Evolutionary conservation across 2,329 filamentous ascomycete genomes (phyloP), one percentile per base, ranked within the genome.

Genomic region (Daldinia eschscholtzii): DNA sequence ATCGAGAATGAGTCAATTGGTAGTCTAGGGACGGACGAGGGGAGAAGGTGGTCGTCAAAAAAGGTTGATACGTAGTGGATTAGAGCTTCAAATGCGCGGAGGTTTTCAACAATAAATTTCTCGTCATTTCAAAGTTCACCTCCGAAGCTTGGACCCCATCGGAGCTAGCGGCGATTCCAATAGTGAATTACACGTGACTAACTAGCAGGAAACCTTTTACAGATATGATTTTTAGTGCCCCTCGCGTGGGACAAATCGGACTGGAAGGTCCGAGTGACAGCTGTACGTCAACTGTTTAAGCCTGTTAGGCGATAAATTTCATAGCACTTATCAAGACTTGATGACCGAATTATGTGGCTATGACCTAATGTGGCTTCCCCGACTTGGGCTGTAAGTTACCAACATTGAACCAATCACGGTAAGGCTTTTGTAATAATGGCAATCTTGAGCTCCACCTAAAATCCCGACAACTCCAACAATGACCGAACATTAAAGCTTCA

Each of bases 31-130:
- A 50, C 39, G 57, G 35, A 41, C 42, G 28, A n/a, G 39, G 46
- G 44, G 42, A 44, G 18, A 53, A 50, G 41, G 67, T 68, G 46
- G 67, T 59, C 23, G 57, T 64, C 44, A 61, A 62, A 58, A 58
- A 57, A 39, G 59, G 61, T 53, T 13, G 28, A 50, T 56, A 52
- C 64, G 42, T 61, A 61, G 55, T 56, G 48, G 58, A 56, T 55
- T 68, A 26, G 42, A 74, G 75, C 73, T 74, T 70, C 46, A 64
- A 68, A 67, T 57, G 61, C 39, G 41, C 20, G 41, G 28, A 56
- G 61, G 70, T 37, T 55, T 75, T 59, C 28, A 75, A 62, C 75
- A 70, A 79, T 78, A 79, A 79, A 79, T 79, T 79, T 79, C 76
- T 79, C 77, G 75, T 75, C 73, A 70, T 62, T 61, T 59, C 46